These are phyloP conservation scores for Elsinoe batatas DNA, from an alignment of 2,329 filamentous ascomycete species.

Conservation along the genomic window DNA sequence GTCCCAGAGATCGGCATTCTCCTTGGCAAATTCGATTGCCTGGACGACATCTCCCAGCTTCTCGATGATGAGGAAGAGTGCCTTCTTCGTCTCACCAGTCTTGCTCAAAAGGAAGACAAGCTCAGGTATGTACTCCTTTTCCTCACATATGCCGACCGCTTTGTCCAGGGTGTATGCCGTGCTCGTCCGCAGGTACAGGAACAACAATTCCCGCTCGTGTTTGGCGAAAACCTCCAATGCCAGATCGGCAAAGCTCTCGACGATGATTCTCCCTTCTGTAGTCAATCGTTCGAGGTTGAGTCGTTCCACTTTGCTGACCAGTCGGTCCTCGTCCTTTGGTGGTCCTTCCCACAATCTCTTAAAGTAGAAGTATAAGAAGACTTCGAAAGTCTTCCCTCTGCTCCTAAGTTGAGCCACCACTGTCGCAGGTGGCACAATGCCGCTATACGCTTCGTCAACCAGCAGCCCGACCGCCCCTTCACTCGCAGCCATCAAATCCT, in stretches of 20 bases:
- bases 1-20: slow-evolving; percentile 88
- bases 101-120: slow-evolving; percentile 94
- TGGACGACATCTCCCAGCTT: slow-evolving; percentile 84
- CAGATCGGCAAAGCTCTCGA: slow-evolving; percentile 76
- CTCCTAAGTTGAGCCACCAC: slow-evolving; percentile 70
- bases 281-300: slow-evolving; percentile 31
- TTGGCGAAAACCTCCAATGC: slow-evolving; percentile 78
- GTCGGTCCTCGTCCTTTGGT: slow-evolving; percentile 37
- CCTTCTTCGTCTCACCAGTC: slow-evolving; percentile 85
- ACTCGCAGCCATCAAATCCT: slow-evolving; percentile 69
- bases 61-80: slow-evolving; percentile 86
- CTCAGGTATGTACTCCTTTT: slow-evolving; percentile 72
- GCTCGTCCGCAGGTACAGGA: slow-evolving; percentile 81
- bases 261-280: slow-evolving; percentile 52
- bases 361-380: slow-evolving; percentile 89
- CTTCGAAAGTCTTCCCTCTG: slow-evolving; percentile 47
- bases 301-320: slow-evolving; percentile 29
- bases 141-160: slow-evolving; percentile 69
- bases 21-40: slow-evolving; percentile 88
- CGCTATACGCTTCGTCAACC: slow-evolving; percentile 83
- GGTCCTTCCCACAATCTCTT: slow-evolving; percentile 75
- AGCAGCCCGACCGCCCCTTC: slow-evolving; percentile 76
- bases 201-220: slow-evolving; percentile 69
- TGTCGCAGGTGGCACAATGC: slow-evolving; percentile 65
- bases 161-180: slow-evolving; percentile 72